Evolutionary conservation across 2,329 filamentous ascomycete species (phyloP).

Genomic region (Passalora sequoiae): DNA sequence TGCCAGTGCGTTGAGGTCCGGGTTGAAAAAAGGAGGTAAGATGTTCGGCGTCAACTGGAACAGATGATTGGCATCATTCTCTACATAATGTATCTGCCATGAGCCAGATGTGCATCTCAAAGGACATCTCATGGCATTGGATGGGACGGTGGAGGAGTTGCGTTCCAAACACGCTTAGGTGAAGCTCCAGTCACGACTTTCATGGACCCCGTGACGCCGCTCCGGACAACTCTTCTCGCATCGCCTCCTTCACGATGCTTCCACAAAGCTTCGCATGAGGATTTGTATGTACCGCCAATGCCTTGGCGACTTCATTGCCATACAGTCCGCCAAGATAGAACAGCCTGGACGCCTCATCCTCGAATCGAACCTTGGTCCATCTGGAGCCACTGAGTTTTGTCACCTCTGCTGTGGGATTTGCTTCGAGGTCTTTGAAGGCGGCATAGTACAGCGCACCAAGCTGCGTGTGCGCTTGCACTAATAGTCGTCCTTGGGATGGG

Average conservation of each 20-base stretch:
- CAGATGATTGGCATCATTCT: slow-evolving; percentile 9
- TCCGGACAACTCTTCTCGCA: slow-evolving; percentile 49
- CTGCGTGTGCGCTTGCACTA: slow-evolving; percentile 68
- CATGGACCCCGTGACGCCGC: no score
- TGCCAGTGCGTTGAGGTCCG: slow-evolving; percentile 48
- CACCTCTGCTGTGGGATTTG: slow-evolving; percentile 21
- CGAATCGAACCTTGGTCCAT: slow-evolving; percentile 34
- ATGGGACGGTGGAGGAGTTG: no score
- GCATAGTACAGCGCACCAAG: slow-evolving; percentile 33
- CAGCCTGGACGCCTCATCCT: slow-evolving; percentile 53
- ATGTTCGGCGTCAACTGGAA: slow-evolving; percentile 61
- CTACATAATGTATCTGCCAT: neutral
- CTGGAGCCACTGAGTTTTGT: slow-evolving; percentile 33
- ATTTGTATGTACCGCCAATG: slow-evolving; percentile 57
- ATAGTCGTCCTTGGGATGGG: slow-evolving; percentile 57
- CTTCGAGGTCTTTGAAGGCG: slow-evolving; percentile 22
- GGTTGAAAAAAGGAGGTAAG: slow-evolving; percentile 36
- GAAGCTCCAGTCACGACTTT: no score
- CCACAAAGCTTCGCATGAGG: slow-evolving; percentile 60
- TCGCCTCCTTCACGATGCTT: slow-evolving; percentile 56
- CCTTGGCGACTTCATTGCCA: slow-evolving; percentile 53
- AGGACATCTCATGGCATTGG: no score
- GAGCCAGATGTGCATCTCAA: no score
- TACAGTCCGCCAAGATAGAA: slow-evolving; percentile 52
- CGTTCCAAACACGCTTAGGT: no score